These are phyloP conservation scores for Penicillium olsonii DNA, from an alignment of 2,329 filamentous ascomycete genomes.

Conservation along the genomic window DNA sequence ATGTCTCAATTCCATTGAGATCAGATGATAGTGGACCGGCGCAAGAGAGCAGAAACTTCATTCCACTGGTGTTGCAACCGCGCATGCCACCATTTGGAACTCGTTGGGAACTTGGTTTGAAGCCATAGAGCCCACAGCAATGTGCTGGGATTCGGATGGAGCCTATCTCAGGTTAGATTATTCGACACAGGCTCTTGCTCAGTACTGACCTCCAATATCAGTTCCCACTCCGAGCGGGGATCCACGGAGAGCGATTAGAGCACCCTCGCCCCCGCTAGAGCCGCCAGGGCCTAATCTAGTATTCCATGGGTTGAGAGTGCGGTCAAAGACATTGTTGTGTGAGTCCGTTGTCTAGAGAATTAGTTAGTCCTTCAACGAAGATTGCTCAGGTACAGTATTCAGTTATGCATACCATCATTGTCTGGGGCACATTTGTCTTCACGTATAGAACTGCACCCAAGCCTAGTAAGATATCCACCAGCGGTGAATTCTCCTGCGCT, in stretches of 20 bases:
- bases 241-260: conserved; percentile 62
- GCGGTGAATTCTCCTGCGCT: conserved; percentile 16
- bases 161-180: conserved; percentile 18
- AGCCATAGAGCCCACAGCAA: conserved; percentile 34
- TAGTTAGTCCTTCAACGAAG: neutral
- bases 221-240: conserved; percentile 64
- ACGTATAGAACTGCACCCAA: conserved; percentile 43
- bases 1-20: conserved; percentile 19
- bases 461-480: conserved; percentile 22
- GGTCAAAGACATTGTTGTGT: conserved; percentile 46
- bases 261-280: conserved; percentile 55
- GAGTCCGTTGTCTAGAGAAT: conserved; percentile 33
- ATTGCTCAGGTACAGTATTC: conserved; percentile 8
- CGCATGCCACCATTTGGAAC: conserved; percentile 25
- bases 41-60: conserved; percentile 24
- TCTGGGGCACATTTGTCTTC: conserved; percentile 58
- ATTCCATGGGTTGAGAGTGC: conserved; percentile 44
- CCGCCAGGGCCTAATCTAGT: conserved; percentile 36
- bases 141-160: conserved; percentile 34
- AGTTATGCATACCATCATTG: conserved; percentile 56
- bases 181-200: neutral
- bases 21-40: conserved; percentile 22
- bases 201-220: conserved; percentile 53
- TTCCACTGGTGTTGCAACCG: conserved; percentile 18
- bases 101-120: conserved; percentile 31